Evolutionary conservation across 352 stramenopile species (phyloP), one percentile per base, ranked within the genome.

Genomic region (Phytophthora pinifolia): DNA sequence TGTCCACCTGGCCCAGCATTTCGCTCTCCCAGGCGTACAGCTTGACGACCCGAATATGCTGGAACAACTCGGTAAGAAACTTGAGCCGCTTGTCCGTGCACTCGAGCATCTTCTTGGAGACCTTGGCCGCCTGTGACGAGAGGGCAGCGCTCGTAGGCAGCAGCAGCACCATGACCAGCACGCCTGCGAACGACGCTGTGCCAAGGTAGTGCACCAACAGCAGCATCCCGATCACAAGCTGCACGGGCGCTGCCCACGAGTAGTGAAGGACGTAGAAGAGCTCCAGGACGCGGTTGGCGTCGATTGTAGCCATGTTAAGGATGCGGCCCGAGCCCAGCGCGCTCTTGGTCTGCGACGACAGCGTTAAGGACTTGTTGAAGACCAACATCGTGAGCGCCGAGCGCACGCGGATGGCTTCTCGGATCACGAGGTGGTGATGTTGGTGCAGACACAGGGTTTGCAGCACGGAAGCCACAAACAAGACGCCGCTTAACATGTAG

Each of bases 231-330:
- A 89, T 59, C 10, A 81, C 42, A 6, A 90, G 39, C 33, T 89
- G 79, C 7, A 89, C 15, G 6, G 77, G 75, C 13, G 79, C 72
- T 0, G 82, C 74, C 77, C 79, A 89, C 7, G 67, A 65, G 49
- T 88, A 81, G 47, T 90, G 77, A 29, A 86, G 60, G 10, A 62
- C 47, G 44, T 83, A 83, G 37, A 86, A 80, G 5, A 89, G 54
- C 49, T 98, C 86, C 38, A 98, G 88, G 35, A 99, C 74, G 10
- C 86, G 78, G 54, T 96, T 86, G 0, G 89, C 73, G 66, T 99
- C 96, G 54, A 96, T 93, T 17, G 87, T 96, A 56, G 97, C 94
- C n/a, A 98, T 74, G 55, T 98, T 98, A 1, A 96, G 75, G 44
- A 98, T 97, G 53, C 93, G 75, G 6, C 92, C 90, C 0, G 84